A percentile compares a stretch with the other conserved stretches of the same genome.
Evolutionary conservation across 805 yeast genomes (phyloP).

Genomic region (Priceomyces medius): DNA sequence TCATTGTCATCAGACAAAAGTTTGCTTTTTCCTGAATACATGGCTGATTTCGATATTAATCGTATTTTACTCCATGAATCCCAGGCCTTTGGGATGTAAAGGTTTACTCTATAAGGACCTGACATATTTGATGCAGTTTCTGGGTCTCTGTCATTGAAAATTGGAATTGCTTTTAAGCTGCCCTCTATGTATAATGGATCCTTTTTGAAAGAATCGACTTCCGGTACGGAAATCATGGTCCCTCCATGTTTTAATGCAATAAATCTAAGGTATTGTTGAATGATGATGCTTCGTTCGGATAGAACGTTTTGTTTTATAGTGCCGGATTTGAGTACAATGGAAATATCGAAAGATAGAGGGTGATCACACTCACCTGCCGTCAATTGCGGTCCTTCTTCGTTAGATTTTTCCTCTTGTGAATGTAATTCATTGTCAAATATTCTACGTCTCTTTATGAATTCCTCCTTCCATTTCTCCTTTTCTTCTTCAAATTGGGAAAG

Average conservation of each 20-base stretch:
- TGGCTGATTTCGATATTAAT: conserved; percentile 25
- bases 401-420: neutral
- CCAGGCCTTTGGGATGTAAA: conserved; percentile 46
- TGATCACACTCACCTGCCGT: neutral
- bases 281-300: conserved; percentile 17
- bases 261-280: conserved; percentile 39
- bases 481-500: neutral
- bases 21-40: conserved; percentile 14
- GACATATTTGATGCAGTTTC: neutral
- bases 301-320: conserved; percentile 17
- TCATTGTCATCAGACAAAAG: conserved; percentile 16
- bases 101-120: conserved; percentile 11
- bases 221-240: conserved; percentile 13
- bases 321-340: conserved; percentile 17
- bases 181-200: conserved; percentile 7
- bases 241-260: conserved; percentile 33
- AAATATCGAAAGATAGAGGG: conserved; percentile 13
- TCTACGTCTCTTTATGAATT: neutral
- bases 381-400: neutral
- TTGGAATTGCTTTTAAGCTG: conserved; percentile 14
- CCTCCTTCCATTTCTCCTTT: neutral
- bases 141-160: conserved; percentile 11
- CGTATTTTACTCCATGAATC: conserved; percentile 55
- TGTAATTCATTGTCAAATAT: neutral
- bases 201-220: conserved; percentile 5